Evolutionary conservation across 257 asterid species (phyloP), one percentile per base, ranked within the genome.

Genomic region (Solanum pinnatisectum): DNA sequence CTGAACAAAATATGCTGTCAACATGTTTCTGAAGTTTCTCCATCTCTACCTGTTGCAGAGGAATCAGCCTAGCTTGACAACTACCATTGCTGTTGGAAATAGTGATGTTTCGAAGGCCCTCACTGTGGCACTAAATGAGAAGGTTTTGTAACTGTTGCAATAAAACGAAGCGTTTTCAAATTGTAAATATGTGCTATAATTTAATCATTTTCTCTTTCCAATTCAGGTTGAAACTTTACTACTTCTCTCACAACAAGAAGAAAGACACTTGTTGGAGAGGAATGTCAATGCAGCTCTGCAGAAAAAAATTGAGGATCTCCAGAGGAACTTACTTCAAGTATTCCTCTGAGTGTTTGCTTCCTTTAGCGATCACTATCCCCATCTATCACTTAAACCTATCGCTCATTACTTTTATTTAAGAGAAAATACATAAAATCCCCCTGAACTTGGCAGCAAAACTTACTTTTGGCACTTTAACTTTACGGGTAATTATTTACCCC

Each of bases 211-310:
- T 92, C 76, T 32, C 87, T 67, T 79, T 65, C 72, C 33, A 44
- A 52, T 91, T 89, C 92, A 97, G 99, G 99, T 97, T 84, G 92
- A 88, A 65, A 91, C 97, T 36, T 92, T 97, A 85, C 91, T 97
- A 89, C 99, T 96, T 87, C 88, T 96, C 68, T 95, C 99, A 8
- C 99, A 97, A 90, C 95, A 97, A 93, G 99, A 97, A 88, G 99
- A 97, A 91, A 89, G 98, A 44, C 94, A 95, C 90, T 88, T 96
- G 44, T 92, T 96, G 59, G 99, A 97, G 92, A 93, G 98, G 90
- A 93, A 97, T 87, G 95, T 96, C 79, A 92, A 94, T 88, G 96
- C 95, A 52, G 96, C 98, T 89, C 91, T 94, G 85, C 95, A 94
- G 91, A 93, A 92, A 88, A 97, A 93, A 88, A 85, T 92, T 60